These are phyloP conservation scores for Diaporthe australafricana DNA, from an alignment of 2,329 filamentous ascomycete species.

Conservation along the genomic window DNA sequence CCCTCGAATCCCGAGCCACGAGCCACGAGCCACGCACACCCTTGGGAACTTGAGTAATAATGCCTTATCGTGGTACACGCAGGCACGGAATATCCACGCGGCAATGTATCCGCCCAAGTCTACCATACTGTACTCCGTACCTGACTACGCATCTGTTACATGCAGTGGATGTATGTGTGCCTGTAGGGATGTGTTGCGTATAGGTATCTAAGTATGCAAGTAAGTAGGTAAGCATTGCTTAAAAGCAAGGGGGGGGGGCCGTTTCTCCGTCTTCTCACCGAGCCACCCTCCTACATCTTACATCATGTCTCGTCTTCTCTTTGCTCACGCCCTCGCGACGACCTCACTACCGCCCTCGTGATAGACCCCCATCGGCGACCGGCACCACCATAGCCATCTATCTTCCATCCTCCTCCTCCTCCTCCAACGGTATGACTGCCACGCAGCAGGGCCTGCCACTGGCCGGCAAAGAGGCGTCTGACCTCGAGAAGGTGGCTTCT, in stretches of 20 bases:
- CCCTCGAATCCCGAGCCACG: neutral
- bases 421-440: neutral
- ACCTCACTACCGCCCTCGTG: neutral
- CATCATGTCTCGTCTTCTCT: conserved; percentile 33
- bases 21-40: conserved; percentile 15
- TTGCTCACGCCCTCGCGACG: conserved; percentile 25
- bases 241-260: conserved; percentile 27
- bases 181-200: no score
- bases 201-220: neutral
- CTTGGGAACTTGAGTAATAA: neutral
- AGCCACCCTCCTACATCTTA: conserved; percentile 10
- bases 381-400: neutral
- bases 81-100: neutral
- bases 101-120: no score
- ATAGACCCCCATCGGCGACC: neutral
- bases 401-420: no score
- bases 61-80: neutral
- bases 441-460: neutral
- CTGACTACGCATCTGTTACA: no score
- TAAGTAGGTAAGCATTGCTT: conserved; percentile 25
- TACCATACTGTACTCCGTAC: neutral
- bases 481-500: conserved; percentile 32
- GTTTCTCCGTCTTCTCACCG: conserved; percentile 16
- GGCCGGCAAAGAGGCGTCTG: conserved; percentile 25
- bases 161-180: no score